Evolutionary conservation across 768 basidiomycete species (phyloP), one percentile per base, ranked within the genome.

Genomic region (Boletus reticuloceps): DNA sequence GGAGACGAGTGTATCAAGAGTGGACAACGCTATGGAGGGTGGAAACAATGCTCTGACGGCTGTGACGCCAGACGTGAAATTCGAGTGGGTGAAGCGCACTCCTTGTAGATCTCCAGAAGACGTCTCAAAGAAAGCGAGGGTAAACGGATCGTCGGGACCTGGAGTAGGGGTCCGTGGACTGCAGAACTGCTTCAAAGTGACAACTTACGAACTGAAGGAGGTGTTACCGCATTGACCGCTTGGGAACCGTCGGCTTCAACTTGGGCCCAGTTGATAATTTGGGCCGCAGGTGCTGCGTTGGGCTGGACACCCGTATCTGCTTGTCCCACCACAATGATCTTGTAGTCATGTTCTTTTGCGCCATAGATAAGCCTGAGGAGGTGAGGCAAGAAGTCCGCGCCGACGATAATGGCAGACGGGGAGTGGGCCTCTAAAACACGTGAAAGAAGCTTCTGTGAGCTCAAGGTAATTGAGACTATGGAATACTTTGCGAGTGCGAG

Each of bases 21-120:
- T 73, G 6, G 88, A 82, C 40, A 93, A 62, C 13, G 82, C 75
- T 62, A 84, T 83, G 22, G 88, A 81, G 11, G 84, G 74, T 3
- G 94, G 93, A 61, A 96, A 82, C 20, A 94, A 67, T 6, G 85
- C 82, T 36, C 89, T 85, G 22, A 84, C 75, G 4, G 88, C 89
- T 0, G 91, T 84, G n/a, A 94, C 87, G 34, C 91, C 94, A 5
- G 94, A 91, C 3, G 92, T 95, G 54, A 96, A 66, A 59, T 93
- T 94, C 68, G 89, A 80, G 67, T 94, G 91, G 0, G 91, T 91
- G 32, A 94, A 72, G 55, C 85, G 84, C 9, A 80, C 81, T 22
- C 81, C 86, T 53, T 80, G 81, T 9, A 87, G 66, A 38, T 78
- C 74, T 34, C 86, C 82, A 19, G 77, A 72, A 19, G 77, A 62